Base-by-base conservation (phyloP, 2,329 filamentous ascomycete genomes). In the Elsinoe batatas region DNA sequence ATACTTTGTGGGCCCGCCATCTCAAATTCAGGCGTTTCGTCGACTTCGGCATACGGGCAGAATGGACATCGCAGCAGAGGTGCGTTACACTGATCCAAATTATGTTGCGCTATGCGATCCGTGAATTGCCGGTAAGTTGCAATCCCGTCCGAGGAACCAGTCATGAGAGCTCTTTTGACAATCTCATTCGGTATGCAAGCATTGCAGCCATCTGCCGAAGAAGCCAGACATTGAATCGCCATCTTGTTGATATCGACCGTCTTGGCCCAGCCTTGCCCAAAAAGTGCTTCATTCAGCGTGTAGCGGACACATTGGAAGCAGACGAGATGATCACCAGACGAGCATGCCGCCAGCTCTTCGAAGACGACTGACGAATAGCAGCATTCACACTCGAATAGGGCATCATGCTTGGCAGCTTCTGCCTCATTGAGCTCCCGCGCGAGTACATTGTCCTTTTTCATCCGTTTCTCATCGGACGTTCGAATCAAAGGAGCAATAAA, bases 201-300 rank as follows among this genome's bases (percentile, higher is more conserved):
- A 12, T 77, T 66, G 63, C 93, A 97, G 3, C 72, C 73, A n/a
- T 69, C 67, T 2, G 79, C 75, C 51, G 84, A 79, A 0, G 88
- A 83, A 1, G 91, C 88, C n/a, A 95, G 79, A 67, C 93, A 97
- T 58, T 81, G 82, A 54, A 97, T 76, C 0, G 88, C 90, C 36
- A 87, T 87, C 36, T 77, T 81, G 57, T 83, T 78, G 26, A 81
- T 71, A 65, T 93, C 80, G 62, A 96, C 85, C 63, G 82, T 93
- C 58, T 86, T 83, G 50, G 82, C 80, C 88, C 91, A 96, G 53
- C 88, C 88, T 68, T 97, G 93, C 0, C 93, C 93, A 67, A 95
- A 97, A 0, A 97, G 74, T 1, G 91, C 90, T 67, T 97, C 91
- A 50, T 85, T 86, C 58, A 91, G 79, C 10, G 90, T 85, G 61